These are phyloP conservation scores for Acacia crassicarpa DNA, from an alignment of 306 rosid species.

Conservation along the genomic window DNA sequence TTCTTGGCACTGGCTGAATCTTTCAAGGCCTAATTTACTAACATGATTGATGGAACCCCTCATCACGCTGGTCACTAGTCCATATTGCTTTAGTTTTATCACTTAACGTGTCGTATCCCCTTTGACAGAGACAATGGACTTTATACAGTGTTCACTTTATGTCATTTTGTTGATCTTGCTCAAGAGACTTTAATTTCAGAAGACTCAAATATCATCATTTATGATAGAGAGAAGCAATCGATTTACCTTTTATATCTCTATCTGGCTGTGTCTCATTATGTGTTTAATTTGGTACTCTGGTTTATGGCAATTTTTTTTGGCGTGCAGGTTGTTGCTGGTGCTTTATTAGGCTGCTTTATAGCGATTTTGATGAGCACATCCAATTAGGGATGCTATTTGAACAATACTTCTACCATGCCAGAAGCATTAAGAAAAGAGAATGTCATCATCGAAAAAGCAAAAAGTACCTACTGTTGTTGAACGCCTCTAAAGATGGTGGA, in stretches of 20 bases:
- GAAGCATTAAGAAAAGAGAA: background rate
- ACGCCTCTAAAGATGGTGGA: conserved; percentile 23
- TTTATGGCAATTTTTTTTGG: background rate
- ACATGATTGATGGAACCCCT: too few relatives aligned
- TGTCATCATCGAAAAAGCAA: conserved; percentile 19
- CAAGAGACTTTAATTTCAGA: too few relatives aligned
- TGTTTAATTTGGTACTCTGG: background rate
- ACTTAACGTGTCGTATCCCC: too few relatives aligned
- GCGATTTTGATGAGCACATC: conserved; percentile 55
- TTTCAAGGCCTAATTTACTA: too few relatives aligned
- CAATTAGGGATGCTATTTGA: conserved; percentile 27
- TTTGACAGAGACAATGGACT: too few relatives aligned
- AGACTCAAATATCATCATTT: background rate
- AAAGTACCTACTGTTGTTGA: conserved; percentile 5
- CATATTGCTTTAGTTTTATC: too few relatives aligned
- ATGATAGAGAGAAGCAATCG: background rate
- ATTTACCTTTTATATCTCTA: background rate
- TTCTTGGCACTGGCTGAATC: too few relatives aligned
- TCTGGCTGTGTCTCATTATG: background rate
- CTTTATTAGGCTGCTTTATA: conserved; percentile 71
- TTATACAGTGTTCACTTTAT: too few relatives aligned
- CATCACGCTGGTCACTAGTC: too few relatives aligned
- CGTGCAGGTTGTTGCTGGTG: conserved; percentile 79
- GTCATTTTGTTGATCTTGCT: too few relatives aligned
- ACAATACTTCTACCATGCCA: conserved; percentile 19